phyloP scores from a whole-genome alignment of 208 protist species.

The Crithidia fasciculata region DNA sequence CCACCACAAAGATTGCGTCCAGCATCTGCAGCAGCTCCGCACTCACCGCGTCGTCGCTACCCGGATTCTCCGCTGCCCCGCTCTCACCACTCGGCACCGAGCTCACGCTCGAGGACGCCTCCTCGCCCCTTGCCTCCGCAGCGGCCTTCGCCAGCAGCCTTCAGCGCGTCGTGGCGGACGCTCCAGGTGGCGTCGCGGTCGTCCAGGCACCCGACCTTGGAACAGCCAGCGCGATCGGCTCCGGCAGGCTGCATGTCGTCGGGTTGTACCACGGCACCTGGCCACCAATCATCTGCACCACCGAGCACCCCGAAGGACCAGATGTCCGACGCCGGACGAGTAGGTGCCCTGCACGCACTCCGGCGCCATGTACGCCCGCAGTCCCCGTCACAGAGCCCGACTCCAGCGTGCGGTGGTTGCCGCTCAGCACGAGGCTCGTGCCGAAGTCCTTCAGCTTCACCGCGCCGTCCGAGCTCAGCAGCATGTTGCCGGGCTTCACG shows the following conservation, averaged over 20 bases:
- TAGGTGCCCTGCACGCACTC: slow-evolving; percentile 66
- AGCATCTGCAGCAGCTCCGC: slow-evolving; percentile 46
- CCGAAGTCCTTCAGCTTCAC: slow-evolving; percentile 88
- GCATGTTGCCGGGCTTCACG: slow-evolving; percentile 88
- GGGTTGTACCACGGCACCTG: slow-evolving; percentile 56
- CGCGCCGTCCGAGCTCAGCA: slow-evolving; percentile 64
- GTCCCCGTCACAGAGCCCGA: slow-evolving; percentile 63
- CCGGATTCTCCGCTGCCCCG: not conserved
- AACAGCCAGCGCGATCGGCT: slow-evolving; percentile 58
- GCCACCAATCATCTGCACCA: slow-evolving; percentile 74
- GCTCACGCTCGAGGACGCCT: not conserved
- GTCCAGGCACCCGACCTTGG: slow-evolving; percentile 52
- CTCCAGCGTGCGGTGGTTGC: slow-evolving; percentile 36
- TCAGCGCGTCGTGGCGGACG: slow-evolving; percentile 38
- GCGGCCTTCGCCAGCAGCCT: slow-evolving; percentile 13
- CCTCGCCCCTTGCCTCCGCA: not conserved
- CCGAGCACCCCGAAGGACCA: slow-evolving; percentile 84
- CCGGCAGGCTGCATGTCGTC: slow-evolving; percentile 10
- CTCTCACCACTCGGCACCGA: not conserved
- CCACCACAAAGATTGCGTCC: slow-evolving; percentile 44
- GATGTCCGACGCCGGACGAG: slow-evolving; percentile 70
- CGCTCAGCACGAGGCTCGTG: slow-evolving; percentile 52
- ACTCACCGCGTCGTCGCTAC: not conserved
- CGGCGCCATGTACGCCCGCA: slow-evolving; percentile 78
- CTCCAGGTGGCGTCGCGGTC: slow-evolving; percentile 32